phyloP scores from a whole-genome alignment of 2,329 filamentous ascomycete genomes.

The Penicillium sp. region DNA sequence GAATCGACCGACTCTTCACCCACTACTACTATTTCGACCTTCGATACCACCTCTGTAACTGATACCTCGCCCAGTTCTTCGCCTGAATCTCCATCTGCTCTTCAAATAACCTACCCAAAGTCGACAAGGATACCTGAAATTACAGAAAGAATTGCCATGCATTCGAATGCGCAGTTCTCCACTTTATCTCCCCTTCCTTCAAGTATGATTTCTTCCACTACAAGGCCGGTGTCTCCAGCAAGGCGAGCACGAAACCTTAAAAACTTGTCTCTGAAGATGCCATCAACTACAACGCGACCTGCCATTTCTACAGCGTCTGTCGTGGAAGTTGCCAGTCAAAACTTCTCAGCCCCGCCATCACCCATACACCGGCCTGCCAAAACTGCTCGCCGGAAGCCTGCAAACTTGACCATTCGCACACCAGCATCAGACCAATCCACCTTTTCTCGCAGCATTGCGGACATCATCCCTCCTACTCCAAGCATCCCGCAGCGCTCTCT shows the following conservation, averaged over 20 bases:
- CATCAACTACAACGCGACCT: slow-evolving; percentile 45
- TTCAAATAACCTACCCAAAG: slow-evolving; percentile 53
- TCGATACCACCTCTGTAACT: slow-evolving; percentile 83
- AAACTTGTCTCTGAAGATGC: slow-evolving; percentile 60
- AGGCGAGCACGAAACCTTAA: slow-evolving; percentile 57
- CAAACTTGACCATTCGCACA: slow-evolving; percentile 58
- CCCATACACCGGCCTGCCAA: slow-evolving; percentile 55
- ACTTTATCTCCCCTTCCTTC: slow-evolving; percentile 16
- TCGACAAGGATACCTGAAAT: slow-evolving; percentile 30
- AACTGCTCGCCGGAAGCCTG: slow-evolving; percentile 53
- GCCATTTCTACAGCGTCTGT: slow-evolving; percentile 48
- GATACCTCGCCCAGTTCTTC: slow-evolving; percentile 90
- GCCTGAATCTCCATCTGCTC: slow-evolving; percentile 78
- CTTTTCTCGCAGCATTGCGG: slow-evolving; percentile 45
- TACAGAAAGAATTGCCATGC: slow-evolving; percentile 23
- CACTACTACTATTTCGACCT: slow-evolving; percentile 87
- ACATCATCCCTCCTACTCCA: slow-evolving; percentile 57
- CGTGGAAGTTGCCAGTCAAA: slow-evolving; percentile 37
- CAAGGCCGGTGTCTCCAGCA: slow-evolving; percentile 31
- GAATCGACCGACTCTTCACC: slow-evolving; percentile 92
- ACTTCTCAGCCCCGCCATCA: slow-evolving; percentile 51
- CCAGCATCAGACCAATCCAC: slow-evolving; percentile 45
- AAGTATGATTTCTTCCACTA: background rate
- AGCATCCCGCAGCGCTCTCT: slow-evolving; percentile 42
- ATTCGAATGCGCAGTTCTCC: slow-evolving; percentile 20